Evolutionary conservation across 805 yeast genomes (phyloP), one percentile per base, ranked within the genome.

Genomic region (Suhomyces pyralidae): DNA sequence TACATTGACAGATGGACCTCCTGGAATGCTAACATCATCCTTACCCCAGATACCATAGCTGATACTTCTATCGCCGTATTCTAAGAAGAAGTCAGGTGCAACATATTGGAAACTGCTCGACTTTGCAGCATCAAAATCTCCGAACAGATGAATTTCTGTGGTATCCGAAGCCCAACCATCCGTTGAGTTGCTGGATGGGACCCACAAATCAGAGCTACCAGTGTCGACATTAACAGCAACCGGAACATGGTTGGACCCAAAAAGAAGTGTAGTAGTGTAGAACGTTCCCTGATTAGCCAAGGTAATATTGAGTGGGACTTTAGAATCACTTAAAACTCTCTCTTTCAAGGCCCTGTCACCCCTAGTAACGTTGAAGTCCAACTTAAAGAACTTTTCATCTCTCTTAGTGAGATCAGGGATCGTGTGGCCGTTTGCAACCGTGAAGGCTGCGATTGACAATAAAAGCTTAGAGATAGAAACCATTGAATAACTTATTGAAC

Each of bases 41-140:
- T 6, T 45, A 9, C 20, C 50, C 3, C 55, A 52, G 6, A 22
- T 51, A 26, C 86, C 86, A 5, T 51, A 47, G 3, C 84, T 83
- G 48, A 60, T 68, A 1, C 82, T 71, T 6, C 67, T 62, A 61
- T 81, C 85, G 3, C 78, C 83, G 55, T 81, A 81, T 55, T 81
- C 81, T 58, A 80, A 81, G 1, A 59, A 81, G 1, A 59, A 53
- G 3, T 65, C 62, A 5, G 74, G 74, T 1, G 82, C 66, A 15
- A 59, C 54, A 58, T 81, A 81, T 5, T 61, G 54, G 65, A 74
- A 81, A 2, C 79, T 51, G 22, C 60, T 55, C 0, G 84, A 79
- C 2, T 56, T 49, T 5, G 58, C 60, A 4, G 78, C 70, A 56
- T 76, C 73, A 61, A 80, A 81, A 1, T 82, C 76, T 3, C 48